Percentiles rank a stretch among this genome's conserved stretches.
These are phyloP conservation scores for Parastagonospora nodorum DNA, from an alignment of 2,329 filamentous ascomycete genomes.

Conservation along the genomic window DNA sequence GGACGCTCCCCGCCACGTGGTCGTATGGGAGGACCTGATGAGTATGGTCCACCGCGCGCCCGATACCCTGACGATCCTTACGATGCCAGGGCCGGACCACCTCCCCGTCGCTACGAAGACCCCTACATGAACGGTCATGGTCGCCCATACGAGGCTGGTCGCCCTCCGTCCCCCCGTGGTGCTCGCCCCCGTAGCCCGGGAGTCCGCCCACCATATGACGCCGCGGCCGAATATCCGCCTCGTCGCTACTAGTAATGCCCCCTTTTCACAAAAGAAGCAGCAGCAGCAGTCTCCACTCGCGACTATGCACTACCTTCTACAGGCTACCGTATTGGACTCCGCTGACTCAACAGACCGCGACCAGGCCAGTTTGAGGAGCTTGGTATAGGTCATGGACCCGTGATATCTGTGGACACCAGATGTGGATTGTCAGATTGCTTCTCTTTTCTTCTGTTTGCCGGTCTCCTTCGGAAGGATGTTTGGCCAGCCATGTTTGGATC, in stretches of 20 bases:
- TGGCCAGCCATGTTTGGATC: neutral
- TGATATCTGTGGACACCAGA: neutral
- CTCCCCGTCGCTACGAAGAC: constrained; percentile 61
- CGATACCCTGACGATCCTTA: constrained; percentile 78
- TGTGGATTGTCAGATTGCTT: constrained; percentile 1
- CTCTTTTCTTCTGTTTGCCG: constrained; percentile 1
- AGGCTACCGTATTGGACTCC: neutral
- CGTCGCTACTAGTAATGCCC: constrained; percentile 40
- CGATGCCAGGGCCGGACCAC: constrained; percentile 58
- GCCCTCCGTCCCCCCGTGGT: constrained; percentile 50
- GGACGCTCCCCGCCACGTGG: constrained; percentile 71
- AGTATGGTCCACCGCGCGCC: constrained; percentile 67
- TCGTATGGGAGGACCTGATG: constrained; percentile 70
- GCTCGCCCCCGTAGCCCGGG: constrained; percentile 54
- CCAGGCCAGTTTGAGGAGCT: neutral
- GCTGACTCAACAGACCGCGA: neutral
- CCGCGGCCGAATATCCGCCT: constrained; percentile 51
- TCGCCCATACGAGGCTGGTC: constrained; percentile 57
- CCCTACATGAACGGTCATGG: constrained; percentile 65
- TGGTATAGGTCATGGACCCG: neutral
- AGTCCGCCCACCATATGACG: constrained; percentile 64
- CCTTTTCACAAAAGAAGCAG: neutral
- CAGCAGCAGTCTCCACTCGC: neutral
- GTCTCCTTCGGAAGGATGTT: neutral
- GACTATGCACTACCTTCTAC: neutral